A percentile compares a stretch with the other conserved stretches of the same genome.
Evolutionary conservation across 1,284 basidiomycete genomes (phyloP).

Genomic region (Tilletia indica): DNA sequence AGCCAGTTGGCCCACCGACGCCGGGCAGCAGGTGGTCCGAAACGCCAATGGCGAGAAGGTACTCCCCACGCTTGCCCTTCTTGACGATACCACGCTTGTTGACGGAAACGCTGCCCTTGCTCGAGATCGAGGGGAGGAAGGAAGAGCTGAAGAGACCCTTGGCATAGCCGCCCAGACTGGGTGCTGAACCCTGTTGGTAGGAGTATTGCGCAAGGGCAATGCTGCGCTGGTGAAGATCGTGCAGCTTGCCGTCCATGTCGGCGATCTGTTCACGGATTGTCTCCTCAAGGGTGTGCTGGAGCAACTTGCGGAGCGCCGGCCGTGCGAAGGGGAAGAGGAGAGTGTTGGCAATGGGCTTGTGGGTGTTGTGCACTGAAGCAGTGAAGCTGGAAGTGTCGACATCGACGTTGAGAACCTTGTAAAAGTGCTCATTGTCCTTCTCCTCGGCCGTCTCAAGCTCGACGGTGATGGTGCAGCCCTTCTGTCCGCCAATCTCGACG

Average conservation of each 20-base stretch:
- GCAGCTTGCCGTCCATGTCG: constrained; percentile 50
- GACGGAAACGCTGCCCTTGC: constrained; percentile 36
- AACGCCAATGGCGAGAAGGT: constrained; percentile 59
- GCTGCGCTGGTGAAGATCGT: constrained; percentile 57
- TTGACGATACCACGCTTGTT: constrained; percentile 57
- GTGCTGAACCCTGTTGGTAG: constrained; percentile 46
- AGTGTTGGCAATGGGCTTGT: constrained; percentile 50
- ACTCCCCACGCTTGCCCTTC: constrained; percentile 59
- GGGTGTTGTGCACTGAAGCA: constrained; percentile 42
- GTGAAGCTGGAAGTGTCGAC: constrained; percentile 57
- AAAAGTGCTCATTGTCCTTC: constrained; percentile 59
- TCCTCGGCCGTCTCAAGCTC: constrained; percentile 59
- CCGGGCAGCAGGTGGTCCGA: constrained; percentile 59
- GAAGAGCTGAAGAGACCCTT: constrained; percentile 58
- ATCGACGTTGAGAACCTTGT: constrained; percentile 59
- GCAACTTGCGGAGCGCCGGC: constrained; percentile 34
- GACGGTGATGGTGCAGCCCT: constrained; percentile 59
- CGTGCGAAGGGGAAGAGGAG: constrained; percentile 49
- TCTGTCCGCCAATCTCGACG: constrained; percentile 57
- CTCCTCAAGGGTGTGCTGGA: constrained; percentile 55
- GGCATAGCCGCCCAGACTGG: constrained; percentile 58
- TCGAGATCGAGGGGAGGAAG: constrained; percentile 23
- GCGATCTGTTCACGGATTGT: constrained; percentile 48
- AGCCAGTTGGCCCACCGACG: constrained; percentile 40
- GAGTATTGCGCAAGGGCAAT: constrained; percentile 58